A percentile compares a stretch with the other conserved stretches of the same genome.
phyloP scores from a whole-genome alignment of 768 basidiomycete species.

The Rhizopogon salebrosus region DNA sequence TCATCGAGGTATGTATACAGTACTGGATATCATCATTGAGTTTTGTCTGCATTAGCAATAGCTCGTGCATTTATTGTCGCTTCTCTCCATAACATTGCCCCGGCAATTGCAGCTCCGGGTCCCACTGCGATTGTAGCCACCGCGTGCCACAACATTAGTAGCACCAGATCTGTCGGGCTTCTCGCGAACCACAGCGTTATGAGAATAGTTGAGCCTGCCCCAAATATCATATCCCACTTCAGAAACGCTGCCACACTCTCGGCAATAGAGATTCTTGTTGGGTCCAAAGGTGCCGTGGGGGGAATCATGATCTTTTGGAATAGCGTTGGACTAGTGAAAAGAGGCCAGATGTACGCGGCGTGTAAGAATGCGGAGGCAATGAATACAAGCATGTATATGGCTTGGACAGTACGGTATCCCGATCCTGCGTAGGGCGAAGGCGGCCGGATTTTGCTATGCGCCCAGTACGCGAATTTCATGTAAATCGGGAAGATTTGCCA shows the following conservation, averaged over 20 bases:
- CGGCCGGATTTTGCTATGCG: constrained; percentile 32
- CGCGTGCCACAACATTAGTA: constrained; percentile 35
- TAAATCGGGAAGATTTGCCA: constrained; percentile 47
- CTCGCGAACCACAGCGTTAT: constrained; percentile 42
- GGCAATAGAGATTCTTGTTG: background rate
- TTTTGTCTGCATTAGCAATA: background rate
- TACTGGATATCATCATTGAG: background rate
- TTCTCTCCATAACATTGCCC: constrained; percentile 43
- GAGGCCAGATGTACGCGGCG: constrained; percentile 11
- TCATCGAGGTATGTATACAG: background rate
- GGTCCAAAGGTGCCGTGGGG: background rate
- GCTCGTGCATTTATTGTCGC: constrained; percentile 12
- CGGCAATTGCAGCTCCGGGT: constrained; percentile 43
- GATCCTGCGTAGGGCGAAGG: background rate
- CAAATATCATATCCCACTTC: constrained; percentile 43
- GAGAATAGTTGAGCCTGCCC: constrained; percentile 32
- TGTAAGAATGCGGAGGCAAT: constrained; percentile 18
- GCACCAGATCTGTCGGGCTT: constrained; percentile 24
- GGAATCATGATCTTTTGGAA: constrained; percentile 4
- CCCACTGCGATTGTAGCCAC: constrained; percentile 35
- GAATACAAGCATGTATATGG: constrained; percentile 8
- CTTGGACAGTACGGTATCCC: constrained; percentile 5
- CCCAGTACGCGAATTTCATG: constrained; percentile 32
- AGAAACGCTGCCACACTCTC: constrained; percentile 30
- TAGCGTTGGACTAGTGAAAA: background rate